These are phyloP conservation scores for Mortierella claussenii DNA, from an alignment of 192 early-diverging fungal genomes.

Conservation along the genomic window DNA sequence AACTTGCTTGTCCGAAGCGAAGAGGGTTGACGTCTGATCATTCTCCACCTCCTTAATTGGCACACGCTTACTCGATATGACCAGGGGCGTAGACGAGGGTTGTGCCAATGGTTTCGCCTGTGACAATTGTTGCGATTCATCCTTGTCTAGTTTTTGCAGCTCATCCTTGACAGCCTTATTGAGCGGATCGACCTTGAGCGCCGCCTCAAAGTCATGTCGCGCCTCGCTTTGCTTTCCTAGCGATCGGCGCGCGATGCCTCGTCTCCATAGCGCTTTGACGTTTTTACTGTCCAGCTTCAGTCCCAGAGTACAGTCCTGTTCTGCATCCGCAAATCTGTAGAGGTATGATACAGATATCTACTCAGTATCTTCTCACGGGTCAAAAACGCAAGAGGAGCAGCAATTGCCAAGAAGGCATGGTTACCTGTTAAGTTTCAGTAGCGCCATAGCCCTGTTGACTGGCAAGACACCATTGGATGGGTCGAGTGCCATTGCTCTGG, in stretches of 20 bases:
- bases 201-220: conserved; percentile 69
- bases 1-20: conserved; percentile 2
- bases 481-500: conserved; percentile 70
- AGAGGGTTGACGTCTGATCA: conserved; percentile 20
- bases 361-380: too few species aligned
- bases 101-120: not conserved
- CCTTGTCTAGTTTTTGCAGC: conserved; percentile 48
- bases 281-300: conserved; percentile 72
- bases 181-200: conserved; percentile 71
- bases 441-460: conserved; percentile 86
- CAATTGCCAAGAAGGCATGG: not conserved
- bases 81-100: not conserved
- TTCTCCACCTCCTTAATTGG: conserved; percentile 66
- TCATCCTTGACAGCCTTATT: conserved; percentile 75
- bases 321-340: conserved; percentile 68
- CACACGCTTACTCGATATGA: conserved; percentile 59
- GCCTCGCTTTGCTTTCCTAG: conserved; percentile 65
- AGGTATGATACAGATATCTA: too few species aligned
- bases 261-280: conserved; percentile 83
- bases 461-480: conserved; percentile 65
- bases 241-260: conserved; percentile 71
- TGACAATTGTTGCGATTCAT: not conserved
- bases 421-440: conserved; percentile 78
- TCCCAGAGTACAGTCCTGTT: conserved; percentile 71
- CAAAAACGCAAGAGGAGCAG: too few species aligned